Evolutionary conservation across 2,329 filamentous ascomycete species (phyloP).

Genomic region (Fusarium succisae): DNA sequence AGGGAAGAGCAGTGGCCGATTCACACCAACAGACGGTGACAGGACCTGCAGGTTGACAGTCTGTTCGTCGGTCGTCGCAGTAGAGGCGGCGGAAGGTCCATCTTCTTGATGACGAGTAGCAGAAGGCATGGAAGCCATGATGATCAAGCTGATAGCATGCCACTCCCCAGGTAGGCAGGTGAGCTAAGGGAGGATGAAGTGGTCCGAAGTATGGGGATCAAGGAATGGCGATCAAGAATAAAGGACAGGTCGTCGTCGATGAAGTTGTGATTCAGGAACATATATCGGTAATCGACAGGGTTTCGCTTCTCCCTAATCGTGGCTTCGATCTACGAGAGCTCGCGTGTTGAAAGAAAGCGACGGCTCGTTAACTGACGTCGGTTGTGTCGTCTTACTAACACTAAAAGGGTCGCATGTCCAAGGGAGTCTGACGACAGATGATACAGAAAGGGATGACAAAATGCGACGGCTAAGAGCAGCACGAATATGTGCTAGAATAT

Average conservation of each 20-base stretch:
- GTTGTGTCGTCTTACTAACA: slow-evolving; percentile 38
- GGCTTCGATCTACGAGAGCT: slow-evolving; percentile 22
- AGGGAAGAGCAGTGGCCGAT: slow-evolving; percentile 60
- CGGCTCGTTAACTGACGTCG: slow-evolving; percentile 35
- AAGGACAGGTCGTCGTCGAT: slow-evolving; percentile 8
- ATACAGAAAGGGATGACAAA: background rate
- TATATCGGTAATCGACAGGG: slow-evolving; percentile 11
- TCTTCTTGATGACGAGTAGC: slow-evolving; percentile 41
- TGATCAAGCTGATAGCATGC: slow-evolving; percentile 43
- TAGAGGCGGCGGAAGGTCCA: background rate
- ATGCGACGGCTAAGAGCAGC: background rate
- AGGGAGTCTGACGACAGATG: slow-evolving; percentile 4
- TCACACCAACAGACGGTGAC: slow-evolving; percentile 66
- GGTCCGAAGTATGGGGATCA: slow-evolving; percentile 10
- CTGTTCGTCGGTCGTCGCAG: slow-evolving; percentile 45
- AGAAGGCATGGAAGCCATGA: slow-evolving; percentile 53
- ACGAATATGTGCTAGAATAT: background rate
- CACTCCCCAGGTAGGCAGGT: slow-evolving; percentile 26
- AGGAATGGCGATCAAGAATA: slow-evolving; percentile 3
- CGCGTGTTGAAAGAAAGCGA: slow-evolving; percentile 20
- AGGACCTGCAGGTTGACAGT: slow-evolving; percentile 66
- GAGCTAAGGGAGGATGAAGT: slow-evolving; percentile 14
- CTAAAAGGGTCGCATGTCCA: slow-evolving; percentile 33
- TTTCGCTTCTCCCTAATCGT: slow-evolving; percentile 12
- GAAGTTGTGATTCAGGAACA: background rate